Conservation (phyloP, 208 protist species). For the Acanthamoeba culbertsoni region DNA sequence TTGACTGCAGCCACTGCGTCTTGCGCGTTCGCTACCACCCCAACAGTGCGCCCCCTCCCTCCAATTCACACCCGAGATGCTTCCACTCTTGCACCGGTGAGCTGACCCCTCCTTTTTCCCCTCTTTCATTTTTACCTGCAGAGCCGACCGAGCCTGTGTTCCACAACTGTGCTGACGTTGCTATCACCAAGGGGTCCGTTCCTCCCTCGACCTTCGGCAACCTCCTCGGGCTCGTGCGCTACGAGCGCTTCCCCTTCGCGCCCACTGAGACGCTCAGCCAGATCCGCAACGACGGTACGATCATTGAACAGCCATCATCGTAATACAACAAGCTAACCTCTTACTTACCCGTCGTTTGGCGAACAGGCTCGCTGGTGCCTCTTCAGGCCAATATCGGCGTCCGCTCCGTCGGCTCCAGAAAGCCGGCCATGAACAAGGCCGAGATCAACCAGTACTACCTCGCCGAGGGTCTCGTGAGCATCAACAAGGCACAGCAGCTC, state of each 20-base stretch:
- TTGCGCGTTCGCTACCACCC: not conserved
- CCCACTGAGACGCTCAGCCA: not conserved
- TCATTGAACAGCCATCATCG: not conserved
- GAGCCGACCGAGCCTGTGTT: constrained; percentile 7
- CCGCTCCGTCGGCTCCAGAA: not conserved
- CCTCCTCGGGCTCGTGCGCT: not conserved
- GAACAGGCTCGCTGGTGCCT: not conserved
- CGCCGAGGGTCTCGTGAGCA: not conserved
- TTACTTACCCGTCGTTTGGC: no score
- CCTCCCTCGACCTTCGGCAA: not conserved
- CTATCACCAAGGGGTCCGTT: not conserved
- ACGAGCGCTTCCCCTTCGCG: not conserved
- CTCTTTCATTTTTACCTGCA: not conserved
- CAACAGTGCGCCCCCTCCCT: not conserved
- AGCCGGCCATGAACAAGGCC: not conserved
- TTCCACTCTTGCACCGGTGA: no score
- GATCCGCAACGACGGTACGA: not conserved
- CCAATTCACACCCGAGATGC: no score
- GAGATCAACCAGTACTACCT: not conserved
- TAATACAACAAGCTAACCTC: no score
- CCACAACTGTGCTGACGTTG: not conserved
- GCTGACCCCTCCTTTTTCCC: no score
- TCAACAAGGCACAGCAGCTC: not conserved
- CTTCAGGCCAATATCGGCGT: not conserved
- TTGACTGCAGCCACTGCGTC: not conserved